Evolutionary conservation across 371 early-diverging fungal species (phyloP), one percentile per base, ranked within the genome.

Genomic region (Zychaea mexicana): DNA sequence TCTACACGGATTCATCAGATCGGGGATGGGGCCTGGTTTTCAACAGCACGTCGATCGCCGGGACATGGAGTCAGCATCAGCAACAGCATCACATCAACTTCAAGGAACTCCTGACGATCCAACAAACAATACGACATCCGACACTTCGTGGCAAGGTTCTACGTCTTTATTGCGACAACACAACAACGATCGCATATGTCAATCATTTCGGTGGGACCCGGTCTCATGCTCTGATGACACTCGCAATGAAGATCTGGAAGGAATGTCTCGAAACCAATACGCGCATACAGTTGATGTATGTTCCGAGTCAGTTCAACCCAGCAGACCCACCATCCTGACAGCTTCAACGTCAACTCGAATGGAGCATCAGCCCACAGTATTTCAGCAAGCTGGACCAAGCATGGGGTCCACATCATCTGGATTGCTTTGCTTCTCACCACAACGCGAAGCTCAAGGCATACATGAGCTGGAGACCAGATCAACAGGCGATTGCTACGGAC

Each of bases 391-490:
- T 73, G 46, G 64, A 77, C 33, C 12, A 24, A 17, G 10, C 2
- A 5, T 70, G 78, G 78, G 74, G 74, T 2, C 74, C 70, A 0
- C 70, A 71, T 46, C 39, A 52, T 38, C 60, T 70, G 21, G 69
- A 77, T 33, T 52, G 60, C 7, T 71, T 71, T 30, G 72, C 68
- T 3, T 38, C 57, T 19, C 39, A 26, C 3, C 57, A 17, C 33
- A 57, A 57, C 39, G 3, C 6, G 17, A 52, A 64, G 26, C 57
- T 61, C 22, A 22, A 45, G 2, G 9, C 7, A 2, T 69, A 27
- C 60, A 47, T 61, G 19, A 38, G 54, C 15, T 64, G 69, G 69
- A 45, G 57, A 31, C 55, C 15, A 19, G 64, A 68, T 49, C 69
- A 19, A 15, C 57, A 60, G 32, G 69, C 59, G 22, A 8, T 66